A percentile compares a stretch with the other conserved stretches of the same genome.
Evolutionary conservation across 2,329 filamentous ascomycete genomes (phyloP).

Genomic region (Pezicula neosporulosa): DNA sequence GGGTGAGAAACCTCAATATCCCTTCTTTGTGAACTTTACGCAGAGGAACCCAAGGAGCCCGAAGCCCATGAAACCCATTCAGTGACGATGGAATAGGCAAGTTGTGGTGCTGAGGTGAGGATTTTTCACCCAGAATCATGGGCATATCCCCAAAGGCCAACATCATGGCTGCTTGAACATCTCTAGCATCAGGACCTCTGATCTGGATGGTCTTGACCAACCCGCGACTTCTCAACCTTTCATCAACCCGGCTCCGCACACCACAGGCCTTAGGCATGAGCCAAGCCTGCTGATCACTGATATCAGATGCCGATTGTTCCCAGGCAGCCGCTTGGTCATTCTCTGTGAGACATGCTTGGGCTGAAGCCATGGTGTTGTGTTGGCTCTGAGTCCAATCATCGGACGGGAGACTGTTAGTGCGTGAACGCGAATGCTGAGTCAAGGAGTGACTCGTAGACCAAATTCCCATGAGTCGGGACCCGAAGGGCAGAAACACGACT

Average conservation of each 20-base stretch:
- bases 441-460: slow-evolving; percentile 43
- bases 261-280: slow-evolving; percentile 67
- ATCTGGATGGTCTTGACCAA: slow-evolving; percentile 63
- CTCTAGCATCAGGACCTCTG: slow-evolving; percentile 60
- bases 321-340: slow-evolving; percentile 21
- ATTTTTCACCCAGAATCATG: slow-evolving; percentile 31
- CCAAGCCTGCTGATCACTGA: slow-evolving; percentile 17
- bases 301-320: slow-evolving; percentile 18
- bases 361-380: slow-evolving; percentile 19
- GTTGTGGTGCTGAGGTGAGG: slow-evolving; percentile 14
- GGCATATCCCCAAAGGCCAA: slow-evolving; percentile 57
- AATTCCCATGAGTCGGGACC: slow-evolving; percentile 46
- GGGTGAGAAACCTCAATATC: slow-evolving; percentile 65
- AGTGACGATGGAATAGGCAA: slow-evolving; percentile 15
- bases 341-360: slow-evolving; percentile 20
- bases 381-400: slow-evolving; percentile 43
- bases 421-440: slow-evolving; percentile 28
- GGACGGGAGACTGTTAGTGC: slow-evolving; percentile 33
- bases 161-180: slow-evolving; percentile 61
- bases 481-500: slow-evolving; percentile 72
- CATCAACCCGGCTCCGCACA: slow-evolving; percentile 58
- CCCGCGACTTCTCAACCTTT: slow-evolving; percentile 71
- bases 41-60: slow-evolving; percentile 69
- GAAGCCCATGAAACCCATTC: slow-evolving; percentile 45
- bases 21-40: slow-evolving; percentile 74